These are phyloP conservation scores for Trichoderma arundinaceum DNA, from an alignment of 2,329 filamentous ascomycete species.

Conservation along the genomic window DNA sequence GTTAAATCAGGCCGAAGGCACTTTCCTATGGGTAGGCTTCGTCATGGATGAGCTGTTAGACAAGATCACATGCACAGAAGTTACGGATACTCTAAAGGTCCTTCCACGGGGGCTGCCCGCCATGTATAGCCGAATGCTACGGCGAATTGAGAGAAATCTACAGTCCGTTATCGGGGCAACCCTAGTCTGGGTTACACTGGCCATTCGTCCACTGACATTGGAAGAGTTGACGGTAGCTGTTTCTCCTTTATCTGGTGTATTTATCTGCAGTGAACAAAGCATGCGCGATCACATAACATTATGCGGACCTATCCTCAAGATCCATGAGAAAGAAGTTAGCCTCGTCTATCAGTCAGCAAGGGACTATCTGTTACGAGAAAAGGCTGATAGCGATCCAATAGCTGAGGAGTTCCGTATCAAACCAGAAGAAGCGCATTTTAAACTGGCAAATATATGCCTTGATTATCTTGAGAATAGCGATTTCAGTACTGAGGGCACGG, in stretches of 20 bases:
- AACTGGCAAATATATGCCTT: neutral
- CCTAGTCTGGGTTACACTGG: neutral
- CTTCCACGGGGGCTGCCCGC: neutral
- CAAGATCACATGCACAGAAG: neutral
- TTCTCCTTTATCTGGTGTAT: neutral
- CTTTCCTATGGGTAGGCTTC: neutral
- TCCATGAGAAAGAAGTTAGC: neutral
- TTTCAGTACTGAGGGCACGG: neutral
- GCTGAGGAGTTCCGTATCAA: neutral
- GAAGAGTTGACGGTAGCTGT: neutral
- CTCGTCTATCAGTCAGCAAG: neutral
- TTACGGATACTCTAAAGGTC: neutral
- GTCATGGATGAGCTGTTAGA: neutral
- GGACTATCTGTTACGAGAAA: neutral
- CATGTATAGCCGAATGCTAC: neutral
- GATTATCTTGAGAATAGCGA: neutral
- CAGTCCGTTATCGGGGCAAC: neutral
- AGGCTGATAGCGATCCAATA: neutral
- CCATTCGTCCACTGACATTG: neutral
- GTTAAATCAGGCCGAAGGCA: neutral
- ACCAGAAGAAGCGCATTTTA: neutral
- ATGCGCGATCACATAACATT: neutral
- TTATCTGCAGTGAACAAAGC: neutral
- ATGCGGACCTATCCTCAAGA: neutral
- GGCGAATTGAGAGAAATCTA: neutral